A percentile compares a stretch with the other conserved stretches of the same genome.
These are phyloP conservation scores for Ganoderma leucocontextum DNA, from an alignment of 1,284 basidiomycete species.

Conservation along the genomic window DNA sequence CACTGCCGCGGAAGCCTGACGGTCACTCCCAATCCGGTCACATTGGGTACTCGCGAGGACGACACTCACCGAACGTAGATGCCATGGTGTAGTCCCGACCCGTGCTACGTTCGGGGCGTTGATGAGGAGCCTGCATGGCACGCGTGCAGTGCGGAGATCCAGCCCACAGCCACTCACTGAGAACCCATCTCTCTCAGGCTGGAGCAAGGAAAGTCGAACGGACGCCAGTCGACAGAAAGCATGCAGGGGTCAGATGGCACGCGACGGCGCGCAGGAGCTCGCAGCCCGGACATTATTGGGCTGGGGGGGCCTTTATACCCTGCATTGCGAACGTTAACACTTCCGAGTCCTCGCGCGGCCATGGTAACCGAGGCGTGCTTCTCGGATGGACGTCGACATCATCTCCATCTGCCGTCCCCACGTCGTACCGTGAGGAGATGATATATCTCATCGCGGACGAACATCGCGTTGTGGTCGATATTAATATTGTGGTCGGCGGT, in stretches of 20 bases:
- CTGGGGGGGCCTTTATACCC: neutral
- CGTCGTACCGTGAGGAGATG: neutral
- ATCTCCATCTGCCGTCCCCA: neutral
- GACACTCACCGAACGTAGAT: constrained; percentile 3
- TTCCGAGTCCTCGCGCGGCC: neutral
- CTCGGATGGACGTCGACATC: neutral
- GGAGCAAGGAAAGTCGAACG: neutral
- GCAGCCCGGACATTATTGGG: too few species aligned
- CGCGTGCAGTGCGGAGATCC: neutral
- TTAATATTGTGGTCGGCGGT: neutral
- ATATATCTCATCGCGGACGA: neutral
- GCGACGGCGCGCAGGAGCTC: neutral
- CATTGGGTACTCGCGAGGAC: neutral
- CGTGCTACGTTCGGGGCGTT: neutral
- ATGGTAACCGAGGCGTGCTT: constrained; percentile 6
- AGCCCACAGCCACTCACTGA: neutral
- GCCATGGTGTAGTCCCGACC: neutral
- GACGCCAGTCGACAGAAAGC: neutral
- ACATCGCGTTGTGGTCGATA: neutral
- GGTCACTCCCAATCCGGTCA: too few species aligned
- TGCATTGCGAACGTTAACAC: neutral
- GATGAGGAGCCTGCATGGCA: neutral
- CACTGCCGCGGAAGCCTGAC: neutral
- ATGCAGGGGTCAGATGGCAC: neutral
- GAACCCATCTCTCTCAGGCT: neutral